Evolutionary conservation across 176 grass and related monocot species (phyloP), one percentile per base, ranked within the genome.

Genomic region (Carex myosuroides): DNA sequence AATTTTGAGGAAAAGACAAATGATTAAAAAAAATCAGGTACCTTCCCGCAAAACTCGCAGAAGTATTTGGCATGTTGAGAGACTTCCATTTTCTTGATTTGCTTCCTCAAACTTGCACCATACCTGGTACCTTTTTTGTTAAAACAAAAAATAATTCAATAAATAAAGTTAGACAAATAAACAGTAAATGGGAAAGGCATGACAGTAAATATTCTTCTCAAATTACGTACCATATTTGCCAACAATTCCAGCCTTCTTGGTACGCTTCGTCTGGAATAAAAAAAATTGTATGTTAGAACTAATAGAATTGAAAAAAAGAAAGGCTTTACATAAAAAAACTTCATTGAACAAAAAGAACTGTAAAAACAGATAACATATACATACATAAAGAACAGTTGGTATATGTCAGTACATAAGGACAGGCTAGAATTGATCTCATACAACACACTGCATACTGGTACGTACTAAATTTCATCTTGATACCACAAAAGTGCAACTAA

Each of bases 81-180:
- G 53, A 94, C 92, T 79, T 98, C 95, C 92, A 98, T 98, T 77
- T 98, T 98, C 87, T 98, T 94, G 62, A 98, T 98, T 87, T 98
- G 92, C 84, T 98, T 98, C 79, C 92, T 91, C 86, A 98, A 86
- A 85, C 95, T 97, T 50, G 95, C 92, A 93, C 95, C 95, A 72
- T 94, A 98, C 85, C 95, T 97, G 57, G 90, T 94, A 7, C 95
- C 90, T 97, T 18, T 41, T 68, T 35, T 82, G 14, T 24, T 57
- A 56, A 16, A 32, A 35, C 10, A 80, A 17, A 81, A 60, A 83
- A 62, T 50, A 2, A n/a, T 26, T 13, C 6, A 35, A 64, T 29
- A 77, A 85, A 10, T 75, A 0, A 0, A 9, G 30, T 60, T 37
- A 58, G 6, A 81, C n/a, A 18, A 3, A 32, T 0, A 20, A 69